phyloP scores from a whole-genome alignment of 352 stramenopile genomes.

The Pythium periplocum region DNA sequence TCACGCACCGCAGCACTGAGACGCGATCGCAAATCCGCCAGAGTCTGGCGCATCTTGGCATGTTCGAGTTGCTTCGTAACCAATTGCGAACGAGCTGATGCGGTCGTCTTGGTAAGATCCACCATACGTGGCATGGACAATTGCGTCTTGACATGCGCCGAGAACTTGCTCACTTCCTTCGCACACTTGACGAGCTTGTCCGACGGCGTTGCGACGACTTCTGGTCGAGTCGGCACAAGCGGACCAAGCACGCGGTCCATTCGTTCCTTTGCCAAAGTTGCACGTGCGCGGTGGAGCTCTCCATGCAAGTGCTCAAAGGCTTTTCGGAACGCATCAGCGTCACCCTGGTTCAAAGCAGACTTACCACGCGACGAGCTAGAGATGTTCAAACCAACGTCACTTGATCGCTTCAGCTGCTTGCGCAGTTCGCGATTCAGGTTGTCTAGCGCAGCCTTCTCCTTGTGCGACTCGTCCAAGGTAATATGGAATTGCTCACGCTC shows the following conservation, averaged over 20 bases:
- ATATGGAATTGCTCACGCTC: conserved; percentile 74
- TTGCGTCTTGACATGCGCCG: conserved; percentile 45
- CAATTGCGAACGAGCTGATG: conserved; percentile 34
- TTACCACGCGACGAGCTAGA: conserved; percentile 15
- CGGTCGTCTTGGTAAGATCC: conserved; percentile 32
- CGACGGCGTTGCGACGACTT: conserved; percentile 4
- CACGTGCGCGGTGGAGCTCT: conserved; percentile 44
- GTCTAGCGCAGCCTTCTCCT: conserved; percentile 71
- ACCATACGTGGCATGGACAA: conserved; percentile 67
- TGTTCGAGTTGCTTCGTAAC: conserved; percentile 44
- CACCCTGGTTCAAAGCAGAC: conserved; percentile 28
- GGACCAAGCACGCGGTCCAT: conserved; percentile 43
- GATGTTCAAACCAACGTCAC: conserved; percentile 26
- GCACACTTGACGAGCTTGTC: conserved; percentile 28
- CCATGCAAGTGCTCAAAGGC: conserved; percentile 52
- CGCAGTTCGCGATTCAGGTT: conserved; percentile 67
- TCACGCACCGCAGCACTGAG: conserved; percentile 35
- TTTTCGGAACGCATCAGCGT: conserved; percentile 52
- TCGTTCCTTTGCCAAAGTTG: conserved; percentile 51
- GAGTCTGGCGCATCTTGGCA: conserved; percentile 30
- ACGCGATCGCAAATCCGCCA: conserved; percentile 36
- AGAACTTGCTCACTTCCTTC: conserved; percentile 46
- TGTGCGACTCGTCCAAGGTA: conserved; percentile 75
- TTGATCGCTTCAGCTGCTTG: conserved; percentile 74
- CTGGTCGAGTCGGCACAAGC: conserved; percentile 1